phyloP scores from a whole-genome alignment of 805 yeast genomes.

The Sporopachydermia lactativora region DNA sequence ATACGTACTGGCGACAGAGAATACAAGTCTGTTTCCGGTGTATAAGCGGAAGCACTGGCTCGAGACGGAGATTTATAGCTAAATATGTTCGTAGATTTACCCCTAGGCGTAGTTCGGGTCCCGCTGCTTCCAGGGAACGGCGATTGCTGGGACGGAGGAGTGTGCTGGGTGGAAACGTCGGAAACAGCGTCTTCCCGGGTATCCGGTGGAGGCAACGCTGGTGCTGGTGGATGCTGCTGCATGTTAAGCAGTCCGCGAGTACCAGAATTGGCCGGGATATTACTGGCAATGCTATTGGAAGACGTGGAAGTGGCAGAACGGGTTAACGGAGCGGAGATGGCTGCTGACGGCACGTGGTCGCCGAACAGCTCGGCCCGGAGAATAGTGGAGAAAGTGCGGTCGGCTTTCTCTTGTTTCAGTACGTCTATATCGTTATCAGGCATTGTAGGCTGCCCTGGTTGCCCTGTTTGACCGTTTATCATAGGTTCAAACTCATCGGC shows the following conservation, averaged over 20 bases:
- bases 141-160: slow-evolving; percentile 1
- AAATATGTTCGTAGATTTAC: slow-evolving; percentile 40
- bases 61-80: slow-evolving; percentile 64
- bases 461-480: slow-evolving; percentile 9
- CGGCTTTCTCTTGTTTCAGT: slow-evolving; percentile 51
- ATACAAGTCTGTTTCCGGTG: slow-evolving; percentile 48
- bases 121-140: not conserved
- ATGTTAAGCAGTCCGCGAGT: slow-evolving; percentile 18
- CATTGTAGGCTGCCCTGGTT: slow-evolving; percentile 12
- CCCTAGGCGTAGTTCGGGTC: not conserved
- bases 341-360: slow-evolving; percentile 49
- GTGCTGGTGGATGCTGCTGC: slow-evolving; percentile 19
- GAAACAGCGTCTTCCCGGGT: no score
- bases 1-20: slow-evolving; percentile 79
- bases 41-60: slow-evolving; percentile 33
- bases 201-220: slow-evolving; percentile 17
- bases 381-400: slow-evolving; percentile 73
- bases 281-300: slow-evolving; percentile 11
- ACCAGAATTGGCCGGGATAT: slow-evolving; percentile 18
- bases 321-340: slow-evolving; percentile 15
- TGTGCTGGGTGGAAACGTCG: not conserved
- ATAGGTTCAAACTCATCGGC: slow-evolving; percentile 11
- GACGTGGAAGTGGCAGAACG: slow-evolving; percentile 6
- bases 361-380: slow-evolving; percentile 87
- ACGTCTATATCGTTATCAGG: not conserved